Conservation (phyloP, 192 early-diverging fungal species). For the Phlyctochytrium planicorne region DNA sequence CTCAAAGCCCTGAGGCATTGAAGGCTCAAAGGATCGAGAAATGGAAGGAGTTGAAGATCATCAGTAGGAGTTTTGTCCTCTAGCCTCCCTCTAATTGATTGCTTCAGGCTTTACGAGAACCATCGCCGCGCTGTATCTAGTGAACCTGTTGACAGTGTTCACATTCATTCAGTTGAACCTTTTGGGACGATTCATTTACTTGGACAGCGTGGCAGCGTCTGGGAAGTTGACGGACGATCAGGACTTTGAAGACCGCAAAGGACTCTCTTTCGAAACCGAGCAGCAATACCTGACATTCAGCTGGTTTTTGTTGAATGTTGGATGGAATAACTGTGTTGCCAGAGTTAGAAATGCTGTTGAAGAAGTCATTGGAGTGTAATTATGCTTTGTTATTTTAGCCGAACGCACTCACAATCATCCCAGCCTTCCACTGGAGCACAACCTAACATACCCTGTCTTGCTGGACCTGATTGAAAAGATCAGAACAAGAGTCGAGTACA, state of each 20-base stretch:
- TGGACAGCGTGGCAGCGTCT: constrained; percentile 38
- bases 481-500: constrained; percentile 29
- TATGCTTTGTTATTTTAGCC: too few species aligned
- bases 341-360: constrained; percentile 68
- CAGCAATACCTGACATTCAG: constrained; percentile 84
- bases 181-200: constrained; percentile 85
- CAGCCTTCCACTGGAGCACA: constrained; percentile 40
- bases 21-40: constrained; percentile 51
- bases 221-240: constrained; percentile 8
- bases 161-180: constrained; percentile 88
- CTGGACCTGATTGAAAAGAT: constrained; percentile 29
- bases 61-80: constrained; percentile 52
- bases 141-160: constrained; percentile 82
- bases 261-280: constrained; percentile 58
- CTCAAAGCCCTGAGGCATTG: constrained; percentile 1
- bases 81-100: not conserved
- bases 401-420: not conserved
- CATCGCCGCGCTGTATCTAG: constrained; percentile 78
- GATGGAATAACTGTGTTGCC: constrained; percentile 74
- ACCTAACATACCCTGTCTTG: constrained; percentile 25
- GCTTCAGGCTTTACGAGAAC: constrained; percentile 78
- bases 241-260: constrained; percentile 13
- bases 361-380: constrained; percentile 55
- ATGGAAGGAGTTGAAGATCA: constrained; percentile 89
- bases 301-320: constrained; percentile 90